phyloP scores from a whole-genome alignment of 257 asterid genomes.

The Striga asiatica region DNA sequence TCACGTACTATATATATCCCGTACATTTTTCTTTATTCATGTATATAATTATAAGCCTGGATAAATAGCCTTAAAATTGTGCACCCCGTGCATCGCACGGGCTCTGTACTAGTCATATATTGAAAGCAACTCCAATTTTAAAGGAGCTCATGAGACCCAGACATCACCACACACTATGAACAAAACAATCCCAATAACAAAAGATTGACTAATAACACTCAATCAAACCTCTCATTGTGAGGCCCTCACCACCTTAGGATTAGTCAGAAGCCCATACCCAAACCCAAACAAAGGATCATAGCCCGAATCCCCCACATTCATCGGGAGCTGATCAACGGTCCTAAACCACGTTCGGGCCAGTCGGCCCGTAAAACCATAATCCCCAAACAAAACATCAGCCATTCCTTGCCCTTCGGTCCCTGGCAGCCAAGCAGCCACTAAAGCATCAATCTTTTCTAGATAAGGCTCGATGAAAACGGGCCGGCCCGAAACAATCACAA shows the following conservation, averaged over 20 bases:
- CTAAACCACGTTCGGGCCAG: conserved; percentile 50
- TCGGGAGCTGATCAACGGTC: conserved; percentile 50
- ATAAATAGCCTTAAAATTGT: too few relatives aligned
- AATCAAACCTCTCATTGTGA: conserved; percentile 10
- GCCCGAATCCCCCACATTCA: conserved; percentile 42
- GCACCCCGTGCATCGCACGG: too few relatives aligned
- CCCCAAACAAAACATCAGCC: conserved; percentile 46
- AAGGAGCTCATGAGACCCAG: too few relatives aligned
- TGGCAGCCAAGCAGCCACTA: conserved; percentile 59
- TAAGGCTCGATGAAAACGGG: conserved; percentile 46
- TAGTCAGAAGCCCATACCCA: conserved; percentile 40
- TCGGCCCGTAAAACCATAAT: conserved; percentile 40
- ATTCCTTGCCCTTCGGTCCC: conserved; percentile 59
- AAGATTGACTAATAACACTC: too few relatives aligned
- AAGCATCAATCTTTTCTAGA: conserved; percentile 33
- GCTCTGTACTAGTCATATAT: too few relatives aligned
- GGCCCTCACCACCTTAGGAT: conserved; percentile 18
- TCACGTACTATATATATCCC: too few relatives aligned
- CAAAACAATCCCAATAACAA: neutral
- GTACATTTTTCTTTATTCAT: too few relatives aligned
- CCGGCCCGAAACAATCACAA: conserved; percentile 43
- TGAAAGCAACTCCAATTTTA: too few relatives aligned
- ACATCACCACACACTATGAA: conserved; percentile 7
- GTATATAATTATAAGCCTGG: too few relatives aligned
- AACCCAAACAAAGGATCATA: conserved; percentile 53